phyloP scores from a whole-genome alignment of 371 early-diverging fungal species.

The Choanephora cucurbitarum region DNA sequence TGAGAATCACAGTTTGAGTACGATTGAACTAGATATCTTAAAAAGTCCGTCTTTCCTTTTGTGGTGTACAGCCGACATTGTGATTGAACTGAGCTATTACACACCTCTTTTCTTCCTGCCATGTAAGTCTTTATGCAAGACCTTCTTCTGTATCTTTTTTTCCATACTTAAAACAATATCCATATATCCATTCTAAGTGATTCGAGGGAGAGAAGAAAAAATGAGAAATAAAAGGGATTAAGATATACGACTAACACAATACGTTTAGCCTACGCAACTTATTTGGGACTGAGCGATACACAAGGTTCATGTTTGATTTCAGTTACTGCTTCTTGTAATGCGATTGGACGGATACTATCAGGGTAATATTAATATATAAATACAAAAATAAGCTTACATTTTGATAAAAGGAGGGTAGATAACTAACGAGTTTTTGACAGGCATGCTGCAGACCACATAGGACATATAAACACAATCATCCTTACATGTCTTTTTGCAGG shows the following conservation, averaged over 20 bases:
- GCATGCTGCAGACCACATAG: conserved; percentile 30
- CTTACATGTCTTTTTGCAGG: conserved; percentile 26
- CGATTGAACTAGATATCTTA: conserved; percentile 7
- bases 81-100: conserved; percentile 30
- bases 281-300: conserved; percentile 24
- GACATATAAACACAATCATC: conserved; percentile 36
- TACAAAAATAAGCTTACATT: neutral
- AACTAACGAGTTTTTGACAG: too few species aligned
- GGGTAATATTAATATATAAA: conserved; percentile 2
- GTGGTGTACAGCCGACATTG: conserved; percentile 29
- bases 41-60: conserved; percentile 21
- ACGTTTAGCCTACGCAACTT: conserved; percentile 22
- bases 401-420: conserved; percentile 1
- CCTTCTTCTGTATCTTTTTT: too few species aligned
- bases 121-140: neutral
- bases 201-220: too few species aligned
- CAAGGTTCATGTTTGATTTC: conserved; percentile 33
- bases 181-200: too few species aligned
- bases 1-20: neutral
- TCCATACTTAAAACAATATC: too few species aligned
- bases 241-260: neutral
- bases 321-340: conserved; percentile 15
- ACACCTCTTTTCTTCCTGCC: conserved; percentile 38
- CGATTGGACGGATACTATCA: conserved; percentile 8
- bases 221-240: too few species aligned